These are phyloP conservation scores for Leptographium galeiforme DNA, from an alignment of 2,329 filamentous ascomycete genomes.

Conservation along the genomic window DNA sequence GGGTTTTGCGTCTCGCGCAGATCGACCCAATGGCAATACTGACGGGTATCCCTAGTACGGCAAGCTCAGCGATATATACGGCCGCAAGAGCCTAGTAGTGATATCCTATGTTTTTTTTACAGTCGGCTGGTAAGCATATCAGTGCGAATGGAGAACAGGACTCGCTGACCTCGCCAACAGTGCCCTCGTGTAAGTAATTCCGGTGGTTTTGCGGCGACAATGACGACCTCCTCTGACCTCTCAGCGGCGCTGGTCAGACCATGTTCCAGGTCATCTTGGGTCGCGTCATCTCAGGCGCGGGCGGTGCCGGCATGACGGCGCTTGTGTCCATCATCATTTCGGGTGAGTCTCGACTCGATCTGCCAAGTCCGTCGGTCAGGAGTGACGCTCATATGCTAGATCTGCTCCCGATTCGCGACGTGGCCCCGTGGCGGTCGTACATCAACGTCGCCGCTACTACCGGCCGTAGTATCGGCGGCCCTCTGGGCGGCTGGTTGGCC, in stretches of 20 bases:
- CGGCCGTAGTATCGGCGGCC: conserved; percentile 37
- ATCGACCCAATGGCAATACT: neutral
- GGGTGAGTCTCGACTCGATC: conserved; percentile 17
- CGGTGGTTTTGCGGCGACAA: too few relatives aligned
- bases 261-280: conserved; percentile 37
- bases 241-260: conserved; percentile 27
- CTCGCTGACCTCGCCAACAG: conserved; percentile 8
- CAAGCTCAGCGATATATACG: conserved; percentile 45
- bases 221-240: neutral
- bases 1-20: conserved; percentile 10
- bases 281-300: conserved; percentile 36
- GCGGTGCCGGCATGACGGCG: conserved; percentile 35
- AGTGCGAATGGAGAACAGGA: neutral
- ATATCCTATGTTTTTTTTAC: conserved; percentile 36
- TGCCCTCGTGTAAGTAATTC: conserved; percentile 18
- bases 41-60: conserved; percentile 24
- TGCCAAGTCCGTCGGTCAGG: neutral
- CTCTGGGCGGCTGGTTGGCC: conserved; percentile 45
- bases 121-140: conserved; percentile 27
- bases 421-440: conserved; percentile 39
- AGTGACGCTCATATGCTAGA: conserved; percentile 17
- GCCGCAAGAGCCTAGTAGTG: conserved; percentile 36
- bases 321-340: conserved; percentile 39
- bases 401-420: conserved; percentile 36
- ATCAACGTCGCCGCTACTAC: conserved; percentile 38